Evolutionary conservation across 148 eudicot species (phyloP).

Genomic region (Salicornia ramosissima): DNA sequence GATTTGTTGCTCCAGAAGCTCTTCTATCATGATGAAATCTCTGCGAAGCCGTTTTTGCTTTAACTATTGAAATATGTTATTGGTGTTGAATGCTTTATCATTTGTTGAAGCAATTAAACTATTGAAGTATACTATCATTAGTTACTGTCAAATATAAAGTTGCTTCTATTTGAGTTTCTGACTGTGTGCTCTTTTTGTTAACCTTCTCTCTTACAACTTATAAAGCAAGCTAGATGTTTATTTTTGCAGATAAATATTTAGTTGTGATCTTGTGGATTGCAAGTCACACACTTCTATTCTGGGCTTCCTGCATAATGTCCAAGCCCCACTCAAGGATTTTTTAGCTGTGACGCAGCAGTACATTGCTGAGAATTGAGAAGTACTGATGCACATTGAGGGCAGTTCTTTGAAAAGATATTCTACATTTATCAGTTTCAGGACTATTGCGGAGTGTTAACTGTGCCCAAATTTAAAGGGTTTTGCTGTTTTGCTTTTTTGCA

Average conservation of each 20-base stretch:
- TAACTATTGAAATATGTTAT: neutral
- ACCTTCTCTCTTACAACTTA: neutral
- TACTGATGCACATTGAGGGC: constrained; percentile 11
- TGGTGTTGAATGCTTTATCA: neutral
- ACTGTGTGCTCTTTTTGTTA: neutral
- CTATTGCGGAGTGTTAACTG: constrained; percentile 8
- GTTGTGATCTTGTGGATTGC: neutral
- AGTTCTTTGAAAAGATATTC: neutral
- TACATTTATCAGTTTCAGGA: constrained; percentile 2
- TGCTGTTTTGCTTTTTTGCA: constrained; percentile 15
- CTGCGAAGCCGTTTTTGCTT: neutral
- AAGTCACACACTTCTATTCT: neutral
- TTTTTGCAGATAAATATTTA: constrained; percentile 15
- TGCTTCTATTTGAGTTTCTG: neutral
- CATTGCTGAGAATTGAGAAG: neutral
- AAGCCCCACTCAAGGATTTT: neutral
- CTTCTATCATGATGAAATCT: neutral
- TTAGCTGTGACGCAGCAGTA: constrained; percentile 8
- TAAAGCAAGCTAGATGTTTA: neutral
- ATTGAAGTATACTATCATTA: neutral
- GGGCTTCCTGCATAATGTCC: constrained; percentile 1
- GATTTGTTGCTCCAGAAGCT: neutral
- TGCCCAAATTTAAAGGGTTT: constrained; percentile 4
- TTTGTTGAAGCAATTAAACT: neutral
- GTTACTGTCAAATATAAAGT: neutral